Percentiles rank a stretch among this genome's conserved stretches.
Conservation (phyloP, 2,329 filamentous ascomycete species). For the Parascedosporium putredinis region DNA sequence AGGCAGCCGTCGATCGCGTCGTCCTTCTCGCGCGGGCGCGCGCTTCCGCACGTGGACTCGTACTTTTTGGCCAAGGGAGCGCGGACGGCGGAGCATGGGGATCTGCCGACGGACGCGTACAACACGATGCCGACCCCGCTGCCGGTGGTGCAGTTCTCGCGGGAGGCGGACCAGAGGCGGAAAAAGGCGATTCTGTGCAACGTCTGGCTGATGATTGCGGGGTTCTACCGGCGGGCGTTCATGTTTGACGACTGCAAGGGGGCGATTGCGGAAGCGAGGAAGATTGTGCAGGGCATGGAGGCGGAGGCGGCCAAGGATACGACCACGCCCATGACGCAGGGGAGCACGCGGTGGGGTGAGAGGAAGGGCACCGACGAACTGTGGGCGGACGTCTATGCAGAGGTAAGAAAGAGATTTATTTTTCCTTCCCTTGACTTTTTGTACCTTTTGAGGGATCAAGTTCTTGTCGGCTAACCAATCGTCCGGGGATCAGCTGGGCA, state of each 20-base stretch:
- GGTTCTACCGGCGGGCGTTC: slow-evolving; percentile 73
- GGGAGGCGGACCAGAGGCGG: slow-evolving; percentile 39
- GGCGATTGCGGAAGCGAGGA: slow-evolving; percentile 71
- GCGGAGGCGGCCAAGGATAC: slow-evolving; percentile 52
- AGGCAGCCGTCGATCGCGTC: slow-evolving; percentile 27
- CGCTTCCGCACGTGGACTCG: slow-evolving; percentile 34
- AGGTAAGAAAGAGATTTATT: slow-evolving; percentile 44
- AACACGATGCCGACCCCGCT: slow-evolving; percentile 36
- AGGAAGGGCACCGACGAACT: slow-evolving; percentile 74
- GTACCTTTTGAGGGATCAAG: background rate
- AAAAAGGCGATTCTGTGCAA: slow-evolving; percentile 52
- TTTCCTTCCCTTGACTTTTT: background rate
- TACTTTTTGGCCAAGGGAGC: slow-evolving; percentile 30
- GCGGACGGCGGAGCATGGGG: slow-evolving; percentile 28
- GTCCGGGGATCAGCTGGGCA: slow-evolving; percentile 53
- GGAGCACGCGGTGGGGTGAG: slow-evolving; percentile 61
- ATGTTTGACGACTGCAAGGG: slow-evolving; percentile 72
- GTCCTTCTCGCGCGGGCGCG: slow-evolving; percentile 32
- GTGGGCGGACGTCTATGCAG: slow-evolving; percentile 73
- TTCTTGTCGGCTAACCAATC: slow-evolving; percentile 17
- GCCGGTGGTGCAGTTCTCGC: slow-evolving; percentile 43
- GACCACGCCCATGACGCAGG: slow-evolving; percentile 48
- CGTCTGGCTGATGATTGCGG: slow-evolving; percentile 84
- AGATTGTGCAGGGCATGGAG: slow-evolving; percentile 64
- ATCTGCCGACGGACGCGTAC: slow-evolving; percentile 27